These are phyloP conservation scores for Aegilops speltoides DNA, from an alignment of 176 grass and related monocot genomes.

Conservation along the genomic window DNA sequence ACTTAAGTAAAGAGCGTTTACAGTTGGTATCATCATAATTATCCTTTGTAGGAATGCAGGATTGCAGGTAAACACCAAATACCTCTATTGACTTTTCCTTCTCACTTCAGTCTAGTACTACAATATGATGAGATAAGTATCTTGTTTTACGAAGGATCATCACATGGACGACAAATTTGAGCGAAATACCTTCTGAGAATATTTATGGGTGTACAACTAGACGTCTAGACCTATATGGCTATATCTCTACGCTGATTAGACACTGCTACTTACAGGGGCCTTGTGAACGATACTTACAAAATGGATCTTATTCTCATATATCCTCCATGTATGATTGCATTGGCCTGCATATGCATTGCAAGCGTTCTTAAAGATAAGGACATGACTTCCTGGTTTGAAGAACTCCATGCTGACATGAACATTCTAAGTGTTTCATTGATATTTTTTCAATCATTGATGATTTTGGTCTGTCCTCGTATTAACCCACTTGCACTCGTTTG, in stretches of 20 bases:
- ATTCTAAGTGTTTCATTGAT: conserved; percentile 34
- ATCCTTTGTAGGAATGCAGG: neutral
- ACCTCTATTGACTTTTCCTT: neutral
- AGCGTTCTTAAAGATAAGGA: conserved; percentile 83
- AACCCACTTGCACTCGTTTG: neutral
- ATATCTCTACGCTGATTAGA: conserved; percentile 13
- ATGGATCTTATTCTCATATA: conserved; percentile 96
- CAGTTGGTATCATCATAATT: conserved; percentile 1
- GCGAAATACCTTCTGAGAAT: neutral
- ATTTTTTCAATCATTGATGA: neutral
- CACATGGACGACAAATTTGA: neutral
- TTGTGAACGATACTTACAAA: conserved; percentile 97
- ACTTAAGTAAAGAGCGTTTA: neutral
- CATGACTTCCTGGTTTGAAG: conserved; percentile 81
- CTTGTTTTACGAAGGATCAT: neutral
- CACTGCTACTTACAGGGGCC: conserved; percentile 56
- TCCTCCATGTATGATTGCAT: conserved; percentile 91
- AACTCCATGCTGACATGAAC: conserved; percentile 91
- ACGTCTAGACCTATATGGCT: neutral
- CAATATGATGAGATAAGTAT: neutral
- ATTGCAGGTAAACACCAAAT: neutral
- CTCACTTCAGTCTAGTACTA: neutral
- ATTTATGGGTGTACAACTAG: neutral
- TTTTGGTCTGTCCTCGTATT: neutral
- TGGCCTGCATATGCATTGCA: conserved; percentile 94